phyloP scores from a whole-genome alignment of 2,329 filamentous ascomycete genomes.

The Phaeosphaeria sp. region DNA sequence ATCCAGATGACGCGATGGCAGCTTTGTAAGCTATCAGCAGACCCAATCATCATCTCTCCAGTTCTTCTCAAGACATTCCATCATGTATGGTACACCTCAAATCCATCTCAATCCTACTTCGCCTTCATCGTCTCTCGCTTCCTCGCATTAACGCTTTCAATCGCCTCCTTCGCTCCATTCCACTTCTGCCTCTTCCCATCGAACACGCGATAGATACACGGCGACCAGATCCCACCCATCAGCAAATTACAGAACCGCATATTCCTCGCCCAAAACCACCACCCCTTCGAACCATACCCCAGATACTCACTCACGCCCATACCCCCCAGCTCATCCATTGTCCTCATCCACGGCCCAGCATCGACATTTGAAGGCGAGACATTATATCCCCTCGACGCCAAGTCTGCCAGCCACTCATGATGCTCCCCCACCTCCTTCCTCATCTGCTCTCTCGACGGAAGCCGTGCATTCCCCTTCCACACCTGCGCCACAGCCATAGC shows the following conservation, averaged over 20 bases:
- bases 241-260: constrained; percentile 48
- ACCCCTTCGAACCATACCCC: constrained; percentile 51
- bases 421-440: constrained; percentile 12
- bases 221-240: constrained; percentile 51
- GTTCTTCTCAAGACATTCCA: background rate
- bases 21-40: background rate
- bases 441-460: constrained; percentile 50
- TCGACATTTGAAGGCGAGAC: constrained; percentile 29
- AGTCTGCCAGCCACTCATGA: constrained; percentile 34
- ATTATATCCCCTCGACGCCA: constrained; percentile 45
- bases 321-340: constrained; percentile 53
- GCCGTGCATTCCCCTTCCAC: constrained; percentile 49
- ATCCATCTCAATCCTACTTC: background rate
- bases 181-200: constrained; percentile 50
- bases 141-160: constrained; percentile 34
- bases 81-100: background rate
- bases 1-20: background rate
- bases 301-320: constrained; percentile 51
- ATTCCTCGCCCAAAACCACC: constrained; percentile 53
- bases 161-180: constrained; percentile 49
- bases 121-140: background rate
- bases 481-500: constrained; percentile 56
- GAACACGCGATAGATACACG: constrained; percentile 53
- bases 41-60: background rate
- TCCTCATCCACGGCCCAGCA: constrained; percentile 44